A percentile compares a stretch with the other conserved stretches of the same genome.
Evolutionary conservation across 768 basidiomycete species (phyloP).

Genomic region (Auricularia heimuer): DNA sequence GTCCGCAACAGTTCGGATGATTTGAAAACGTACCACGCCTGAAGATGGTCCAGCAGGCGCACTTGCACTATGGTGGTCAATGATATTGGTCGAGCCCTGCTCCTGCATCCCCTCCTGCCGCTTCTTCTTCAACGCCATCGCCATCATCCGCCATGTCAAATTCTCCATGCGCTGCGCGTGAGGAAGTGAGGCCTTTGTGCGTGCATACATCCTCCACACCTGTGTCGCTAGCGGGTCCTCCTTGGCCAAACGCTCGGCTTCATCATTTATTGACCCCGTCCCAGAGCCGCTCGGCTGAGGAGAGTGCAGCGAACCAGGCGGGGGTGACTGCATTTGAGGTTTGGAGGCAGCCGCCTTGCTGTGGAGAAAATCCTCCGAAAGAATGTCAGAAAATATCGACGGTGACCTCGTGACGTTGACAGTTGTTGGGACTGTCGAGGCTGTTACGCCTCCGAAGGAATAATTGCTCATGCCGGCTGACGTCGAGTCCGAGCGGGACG

Average conservation of each 20-base stretch:
- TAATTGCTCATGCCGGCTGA: neutral
- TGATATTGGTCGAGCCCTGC: conserved; percentile 1
- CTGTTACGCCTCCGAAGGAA: conserved; percentile 11
- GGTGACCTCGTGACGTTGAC: conserved; percentile 26
- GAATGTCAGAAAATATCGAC: conserved; percentile 57
- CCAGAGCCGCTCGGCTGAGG: conserved; percentile 47
- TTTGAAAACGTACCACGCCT: neutral
- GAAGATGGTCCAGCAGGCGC: neutral
- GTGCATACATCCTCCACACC: conserved; percentile 94
- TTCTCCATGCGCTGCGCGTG: conserved; percentile 97
- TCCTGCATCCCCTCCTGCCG: conserved; percentile 49
- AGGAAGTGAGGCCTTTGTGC: conserved; percentile 79
- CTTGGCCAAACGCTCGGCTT: conserved; percentile 59
- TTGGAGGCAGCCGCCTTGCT: conserved; percentile 22
- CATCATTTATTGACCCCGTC: conserved; percentile 31
- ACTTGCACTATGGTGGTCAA: conserved; percentile 1
- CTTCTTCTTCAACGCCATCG: conserved; percentile 83
- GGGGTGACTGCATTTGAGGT: conserved; percentile 29
- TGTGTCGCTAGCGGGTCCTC: conserved; percentile 91
- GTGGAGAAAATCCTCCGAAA: conserved; percentile 57
- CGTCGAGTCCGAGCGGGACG: conserved; percentile 12
- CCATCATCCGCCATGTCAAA: conserved; percentile 98
- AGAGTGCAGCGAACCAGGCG: conserved; percentile 39
- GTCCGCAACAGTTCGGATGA: neutral
- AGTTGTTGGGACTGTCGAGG: conserved; percentile 27